Conservation (phyloP, 1,284 basidiomycete genomes). For the Cutaneotrichosporon sp. region DNA sequence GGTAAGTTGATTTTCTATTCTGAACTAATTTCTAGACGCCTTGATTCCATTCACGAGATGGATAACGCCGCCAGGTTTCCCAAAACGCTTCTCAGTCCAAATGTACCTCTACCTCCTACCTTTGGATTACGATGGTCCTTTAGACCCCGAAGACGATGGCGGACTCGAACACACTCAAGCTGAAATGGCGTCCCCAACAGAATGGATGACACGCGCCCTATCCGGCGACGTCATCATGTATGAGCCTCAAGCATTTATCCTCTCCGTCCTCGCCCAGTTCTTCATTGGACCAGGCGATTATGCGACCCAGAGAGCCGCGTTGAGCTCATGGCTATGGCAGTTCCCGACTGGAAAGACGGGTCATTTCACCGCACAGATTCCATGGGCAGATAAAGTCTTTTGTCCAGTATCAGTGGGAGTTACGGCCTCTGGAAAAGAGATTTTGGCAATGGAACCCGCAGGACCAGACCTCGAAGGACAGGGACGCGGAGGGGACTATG, state of each 20-base stretch:
- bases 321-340: slow-evolving; percentile 12
- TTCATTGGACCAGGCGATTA: slow-evolving; percentile 16
- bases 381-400: slow-evolving; percentile 24
- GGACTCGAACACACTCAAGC: slow-evolving; percentile 25
- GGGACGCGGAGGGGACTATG: slow-evolving; percentile 17
- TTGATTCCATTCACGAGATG: slow-evolving; percentile 26
- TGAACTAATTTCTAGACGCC: slow-evolving; percentile 11
- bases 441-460: slow-evolving; percentile 17
- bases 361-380: slow-evolving; percentile 13
- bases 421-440: slow-evolving; percentile 9
- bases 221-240: slow-evolving; percentile 20
- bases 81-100: slow-evolving; percentile 24
- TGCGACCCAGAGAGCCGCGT: slow-evolving; percentile 11
- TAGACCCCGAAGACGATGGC: slow-evolving; percentile 19
- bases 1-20: slow-evolving; percentile 9
- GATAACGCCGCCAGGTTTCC: slow-evolving; percentile 20
- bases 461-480: slow-evolving; percentile 21
- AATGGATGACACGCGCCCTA: slow-evolving; percentile 14
- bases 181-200: slow-evolving; percentile 3
- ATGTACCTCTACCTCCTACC: slow-evolving; percentile 28
- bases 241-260: slow-evolving; percentile 25
- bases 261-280: slow-evolving; percentile 19
- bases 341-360: slow-evolving; percentile 14
- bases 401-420: slow-evolving; percentile 6
- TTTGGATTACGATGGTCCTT: slow-evolving; percentile 1